Conservation (phyloP, 2,329 filamentous ascomycete species). For the Trichoderma atroviride region DNA sequence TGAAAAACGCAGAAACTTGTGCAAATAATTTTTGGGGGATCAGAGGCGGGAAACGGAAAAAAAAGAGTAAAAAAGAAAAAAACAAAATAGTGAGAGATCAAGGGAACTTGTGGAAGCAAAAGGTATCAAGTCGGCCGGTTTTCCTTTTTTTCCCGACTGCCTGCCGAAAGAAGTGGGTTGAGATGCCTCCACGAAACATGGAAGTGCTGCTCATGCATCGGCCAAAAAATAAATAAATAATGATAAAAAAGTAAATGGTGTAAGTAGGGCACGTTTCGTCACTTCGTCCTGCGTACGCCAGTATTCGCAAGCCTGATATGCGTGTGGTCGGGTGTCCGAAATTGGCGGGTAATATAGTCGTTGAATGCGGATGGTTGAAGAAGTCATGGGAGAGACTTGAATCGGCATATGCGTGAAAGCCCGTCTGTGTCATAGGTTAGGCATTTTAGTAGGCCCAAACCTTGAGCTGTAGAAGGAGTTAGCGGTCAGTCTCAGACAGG, state of each 20-base stretch:
- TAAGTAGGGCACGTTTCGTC: constrained; percentile 43
- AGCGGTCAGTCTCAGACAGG: neutral
- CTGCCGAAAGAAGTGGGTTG: constrained; percentile 33
- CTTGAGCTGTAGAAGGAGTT: constrained; percentile 64
- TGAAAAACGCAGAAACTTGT: constrained; percentile 36
- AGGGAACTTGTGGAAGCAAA: constrained; percentile 31
- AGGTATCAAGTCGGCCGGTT: constrained; percentile 43
- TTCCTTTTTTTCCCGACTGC: constrained; percentile 32
- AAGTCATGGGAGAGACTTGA: constrained; percentile 35
- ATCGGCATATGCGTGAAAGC: constrained; percentile 38
- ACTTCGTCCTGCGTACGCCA: constrained; percentile 46
- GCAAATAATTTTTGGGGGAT: constrained; percentile 39
- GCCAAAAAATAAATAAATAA: constrained; percentile 13
- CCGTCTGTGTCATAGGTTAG: constrained; percentile 32
- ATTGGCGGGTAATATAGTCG: constrained; percentile 38
- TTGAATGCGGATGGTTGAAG: constrained; percentile 38
- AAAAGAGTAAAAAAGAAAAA: constrained; percentile 29
- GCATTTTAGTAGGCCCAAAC: constrained; percentile 75
- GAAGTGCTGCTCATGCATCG: constrained; percentile 33
- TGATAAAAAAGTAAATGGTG: constrained; percentile 34
- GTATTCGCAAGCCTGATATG: constrained; percentile 40
- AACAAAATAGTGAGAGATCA: constrained; percentile 2
- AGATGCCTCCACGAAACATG: constrained; percentile 31
- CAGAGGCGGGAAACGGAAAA: constrained; percentile 28
- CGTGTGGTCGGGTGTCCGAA: constrained; percentile 37